Evolutionary conservation across 2,329 filamentous ascomycete species (phyloP).

Genomic region (Penicillium sp.): DNA sequence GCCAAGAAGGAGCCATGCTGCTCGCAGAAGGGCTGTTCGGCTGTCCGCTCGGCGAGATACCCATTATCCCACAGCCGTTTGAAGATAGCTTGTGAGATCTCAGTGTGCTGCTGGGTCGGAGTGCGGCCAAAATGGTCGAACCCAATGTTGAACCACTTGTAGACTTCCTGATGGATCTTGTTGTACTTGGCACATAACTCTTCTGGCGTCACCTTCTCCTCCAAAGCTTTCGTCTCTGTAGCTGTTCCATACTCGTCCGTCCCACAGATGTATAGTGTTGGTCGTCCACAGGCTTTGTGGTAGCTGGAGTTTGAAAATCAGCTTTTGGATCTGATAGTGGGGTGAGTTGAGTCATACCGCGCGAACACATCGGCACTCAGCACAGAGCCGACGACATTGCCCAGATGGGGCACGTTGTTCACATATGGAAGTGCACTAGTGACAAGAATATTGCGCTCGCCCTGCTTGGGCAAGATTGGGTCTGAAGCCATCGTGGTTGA

Average conservation of each 20-base stretch:
- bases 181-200: conserved; percentile 92
- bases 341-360: conserved; percentile 50
- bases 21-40: conserved; percentile 86
- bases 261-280: conserved; percentile 81
- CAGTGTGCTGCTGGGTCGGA: conserved; percentile 81
- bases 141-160: conserved; percentile 92
- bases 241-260: conserved; percentile 95
- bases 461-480: conserved; percentile 61
- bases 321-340: conserved; percentile 30
- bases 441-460: conserved; percentile 83
- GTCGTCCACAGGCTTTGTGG: conserved; percentile 73
- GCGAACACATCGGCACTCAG: conserved; percentile 85
- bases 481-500: conserved; percentile 30
- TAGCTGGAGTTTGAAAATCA: conserved; percentile 50
- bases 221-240: conserved; percentile 91
- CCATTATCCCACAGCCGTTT: conserved; percentile 81
- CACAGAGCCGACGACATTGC: conserved; percentile 83
- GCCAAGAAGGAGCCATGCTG: conserved; percentile 64
- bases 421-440: conserved; percentile 90
- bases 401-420: conserved; percentile 76
- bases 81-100: conserved; percentile 92
- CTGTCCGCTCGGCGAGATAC: conserved; percentile 80
- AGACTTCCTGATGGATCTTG: conserved; percentile 82
- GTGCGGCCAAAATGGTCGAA: conserved; percentile 96
- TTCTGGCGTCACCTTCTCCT: conserved; percentile 76